These are phyloP conservation scores for Cytospora piceicola DNA, from an alignment of 2,329 filamentous ascomycete species.

Conservation along the genomic window DNA sequence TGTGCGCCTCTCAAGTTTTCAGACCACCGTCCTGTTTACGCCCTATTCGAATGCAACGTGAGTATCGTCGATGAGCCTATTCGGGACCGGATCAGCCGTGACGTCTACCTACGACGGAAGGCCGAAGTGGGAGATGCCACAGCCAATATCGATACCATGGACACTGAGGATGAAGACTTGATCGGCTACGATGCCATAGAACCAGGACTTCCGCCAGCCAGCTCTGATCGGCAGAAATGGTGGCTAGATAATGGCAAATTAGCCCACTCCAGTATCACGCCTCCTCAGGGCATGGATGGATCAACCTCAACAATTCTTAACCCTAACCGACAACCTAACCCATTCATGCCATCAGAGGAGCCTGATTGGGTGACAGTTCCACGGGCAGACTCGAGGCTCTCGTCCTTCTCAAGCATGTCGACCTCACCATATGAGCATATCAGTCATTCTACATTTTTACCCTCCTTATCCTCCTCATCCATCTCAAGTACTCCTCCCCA, in stretches of 20 bases:
- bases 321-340: constrained; percentile 75
- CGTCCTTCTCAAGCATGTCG: constrained; percentile 60
- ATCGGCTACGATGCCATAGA: constrained; percentile 83
- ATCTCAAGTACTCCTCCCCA: constrained; percentile 48
- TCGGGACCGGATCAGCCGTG: constrained; percentile 72
- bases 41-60: constrained; percentile 82
- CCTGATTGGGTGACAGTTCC: constrained; percentile 81
- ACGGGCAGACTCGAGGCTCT: constrained; percentile 56
- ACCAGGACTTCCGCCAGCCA: constrained; percentile 71
- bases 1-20: constrained; percentile 85
- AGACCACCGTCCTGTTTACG: constrained; percentile 94
- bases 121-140: constrained; percentile 67
- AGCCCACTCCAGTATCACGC: constrained; percentile 71
- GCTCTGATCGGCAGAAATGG: constrained; percentile 71
- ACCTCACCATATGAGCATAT: constrained; percentile 64
- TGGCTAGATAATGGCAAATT: constrained; percentile 73
- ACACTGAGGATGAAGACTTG: constrained; percentile 77
- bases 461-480: constrained; percentile 49
- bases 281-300: constrained; percentile 58
- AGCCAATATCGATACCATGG: constrained; percentile 58
- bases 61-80: constrained; percentile 76
- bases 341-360: constrained; percentile 74
- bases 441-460: constrained; percentile 52
- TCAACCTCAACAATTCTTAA: constrained; percentile 67
- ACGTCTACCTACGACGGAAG: constrained; percentile 73